Percentiles rank a stretch among this genome's conserved stretches.
These are phyloP conservation scores for Maudiozyma turicensis DNA, from an alignment of 805 yeast species.

Conservation along the genomic window DNA sequence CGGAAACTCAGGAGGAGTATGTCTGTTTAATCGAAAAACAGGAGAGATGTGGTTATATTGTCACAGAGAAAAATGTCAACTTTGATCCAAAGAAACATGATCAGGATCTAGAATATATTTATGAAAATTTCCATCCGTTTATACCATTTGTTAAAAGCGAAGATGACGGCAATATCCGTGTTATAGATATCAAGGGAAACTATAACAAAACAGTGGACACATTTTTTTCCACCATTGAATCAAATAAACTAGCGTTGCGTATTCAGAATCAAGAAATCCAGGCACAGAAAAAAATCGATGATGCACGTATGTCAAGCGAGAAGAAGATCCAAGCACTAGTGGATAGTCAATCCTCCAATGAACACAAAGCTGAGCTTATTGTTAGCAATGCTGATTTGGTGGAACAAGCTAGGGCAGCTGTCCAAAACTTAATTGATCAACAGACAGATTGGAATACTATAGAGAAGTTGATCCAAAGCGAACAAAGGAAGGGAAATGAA, in stretches of 20 bases:
- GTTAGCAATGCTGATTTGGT: slow-evolving; percentile 60
- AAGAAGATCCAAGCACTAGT: slow-evolving; percentile 58
- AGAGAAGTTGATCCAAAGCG: slow-evolving; percentile 61
- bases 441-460: slow-evolving; percentile 93
- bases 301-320: slow-evolving; percentile 64
- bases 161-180: slow-evolving; percentile 24
- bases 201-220: slow-evolving; percentile 76
- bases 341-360: slow-evolving; percentile 53
- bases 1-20: slow-evolving; percentile 39
- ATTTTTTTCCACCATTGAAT: slow-evolving; percentile 78
- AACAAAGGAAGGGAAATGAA: slow-evolving; percentile 54
- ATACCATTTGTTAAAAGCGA: slow-evolving; percentile 36
- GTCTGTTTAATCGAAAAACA: slow-evolving; percentile 28
- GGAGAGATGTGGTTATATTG: slow-evolving; percentile 48
- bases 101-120: slow-evolving; percentile 39
- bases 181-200: slow-evolving; percentile 41
- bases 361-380: slow-evolving; percentile 62
- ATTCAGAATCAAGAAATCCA: slow-evolving; percentile 68
- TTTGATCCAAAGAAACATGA: slow-evolving; percentile 34
- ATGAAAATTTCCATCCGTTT: slow-evolving; percentile 66
- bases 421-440: slow-evolving; percentile 59
- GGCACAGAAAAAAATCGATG: slow-evolving; percentile 64
- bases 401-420: slow-evolving; percentile 59
- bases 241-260: slow-evolving; percentile 63
- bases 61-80: slow-evolving; percentile 49